These are phyloP conservation scores for Gautieria morchelliformis DNA, from an alignment of 768 basidiomycete genomes.

Conservation along the genomic window DNA sequence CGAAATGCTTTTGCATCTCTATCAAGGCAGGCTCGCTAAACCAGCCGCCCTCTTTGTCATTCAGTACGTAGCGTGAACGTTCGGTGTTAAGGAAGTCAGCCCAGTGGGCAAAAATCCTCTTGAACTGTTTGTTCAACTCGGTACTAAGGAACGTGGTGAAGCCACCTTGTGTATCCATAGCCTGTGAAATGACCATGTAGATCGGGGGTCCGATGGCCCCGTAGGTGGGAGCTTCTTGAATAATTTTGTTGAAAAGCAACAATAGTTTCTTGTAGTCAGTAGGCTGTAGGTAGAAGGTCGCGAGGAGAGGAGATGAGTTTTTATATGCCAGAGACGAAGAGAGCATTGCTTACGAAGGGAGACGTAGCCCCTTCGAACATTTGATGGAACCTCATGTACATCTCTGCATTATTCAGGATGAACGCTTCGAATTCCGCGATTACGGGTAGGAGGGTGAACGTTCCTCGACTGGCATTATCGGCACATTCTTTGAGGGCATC, in stretches of 20 bases:
- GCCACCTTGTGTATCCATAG: constrained; percentile 15
- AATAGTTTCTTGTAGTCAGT: neutral
- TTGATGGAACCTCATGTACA: neutral
- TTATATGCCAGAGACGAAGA: neutral
- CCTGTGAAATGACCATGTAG: constrained; percentile 11
- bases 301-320: too few species aligned
- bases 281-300: neutral
- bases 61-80: constrained; percentile 37
- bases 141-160: constrained; percentile 27
- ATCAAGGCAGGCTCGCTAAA: constrained; percentile 28
- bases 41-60: constrained; percentile 34
- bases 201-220: constrained; percentile 5
- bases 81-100: constrained; percentile 33
- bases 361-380: neutral
- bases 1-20: constrained; percentile 8
- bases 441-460: neutral
- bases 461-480: neutral
- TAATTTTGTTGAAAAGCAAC: neutral
- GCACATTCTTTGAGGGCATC: neutral
- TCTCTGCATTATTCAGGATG: neutral
- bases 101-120: constrained; percentile 44
- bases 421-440: neutral
- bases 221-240: neutral
- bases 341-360: too few species aligned
- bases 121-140: constrained; percentile 36